phyloP scores from a whole-genome alignment of 1,284 basidiomycete species.

The Porodaedalea pini region DNA sequence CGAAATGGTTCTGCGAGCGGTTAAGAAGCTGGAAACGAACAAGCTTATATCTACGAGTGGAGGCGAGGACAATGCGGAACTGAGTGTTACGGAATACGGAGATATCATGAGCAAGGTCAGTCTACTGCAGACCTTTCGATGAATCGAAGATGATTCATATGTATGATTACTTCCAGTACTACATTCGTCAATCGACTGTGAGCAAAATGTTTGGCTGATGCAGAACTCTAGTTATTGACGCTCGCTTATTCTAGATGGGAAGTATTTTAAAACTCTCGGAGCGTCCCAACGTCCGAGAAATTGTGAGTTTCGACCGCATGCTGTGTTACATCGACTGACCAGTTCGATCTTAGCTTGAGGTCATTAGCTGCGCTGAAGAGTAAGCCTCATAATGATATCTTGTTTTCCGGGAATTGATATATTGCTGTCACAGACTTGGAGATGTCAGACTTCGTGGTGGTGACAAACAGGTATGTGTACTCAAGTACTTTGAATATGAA shows the following conservation, averaged over 20 bases:
- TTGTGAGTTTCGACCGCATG: slow-evolving; percentile 48
- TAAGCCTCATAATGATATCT: slow-evolving; percentile 30
- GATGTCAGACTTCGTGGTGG: slow-evolving; percentile 64
- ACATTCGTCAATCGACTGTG: slow-evolving; percentile 52
- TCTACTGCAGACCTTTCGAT: slow-evolving; percentile 5
- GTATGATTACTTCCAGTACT: slow-evolving; percentile 47
- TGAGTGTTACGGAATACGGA: slow-evolving; percentile 68
- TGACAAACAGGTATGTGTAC: slow-evolving; percentile 56
- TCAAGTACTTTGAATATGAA: background rate
- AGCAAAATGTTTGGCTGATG: background rate
- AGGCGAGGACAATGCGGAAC: slow-evolving; percentile 33
- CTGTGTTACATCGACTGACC: background rate
- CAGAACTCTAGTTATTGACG: slow-evolving; percentile 1
- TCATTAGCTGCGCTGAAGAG: slow-evolving; percentile 67
- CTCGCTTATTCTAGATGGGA: slow-evolving; percentile 51
- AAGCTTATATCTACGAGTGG: slow-evolving; percentile 49
- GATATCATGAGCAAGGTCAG: slow-evolving; percentile 82
- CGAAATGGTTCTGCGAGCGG: slow-evolving; percentile 64
- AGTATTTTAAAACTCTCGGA: slow-evolving; percentile 57
- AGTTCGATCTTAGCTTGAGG: slow-evolving; percentile 50
- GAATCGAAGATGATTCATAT: background rate
- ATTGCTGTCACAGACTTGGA: slow-evolving; percentile 44
- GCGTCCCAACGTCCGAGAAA: slow-evolving; percentile 52
- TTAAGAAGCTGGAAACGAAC: slow-evolving; percentile 54
- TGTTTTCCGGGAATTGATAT: slow-evolving; percentile 1